These are phyloP conservation scores for Phanerodontia chrysosporium DNA, from an alignment of 768 basidiomycete species.

Conservation along the genomic window DNA sequence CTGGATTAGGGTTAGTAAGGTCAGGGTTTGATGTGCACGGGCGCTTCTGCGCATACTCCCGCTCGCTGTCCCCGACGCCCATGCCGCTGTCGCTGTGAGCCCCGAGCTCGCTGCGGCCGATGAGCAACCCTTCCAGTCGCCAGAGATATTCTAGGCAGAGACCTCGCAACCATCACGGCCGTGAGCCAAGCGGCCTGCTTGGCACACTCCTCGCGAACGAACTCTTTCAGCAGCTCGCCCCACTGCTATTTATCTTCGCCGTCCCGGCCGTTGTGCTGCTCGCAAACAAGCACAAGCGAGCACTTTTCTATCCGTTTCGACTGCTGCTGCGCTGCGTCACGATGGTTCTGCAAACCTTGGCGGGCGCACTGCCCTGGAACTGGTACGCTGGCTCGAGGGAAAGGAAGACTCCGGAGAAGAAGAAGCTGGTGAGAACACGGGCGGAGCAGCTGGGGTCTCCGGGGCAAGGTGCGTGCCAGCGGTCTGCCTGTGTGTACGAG, in stretches of 20 bases:
- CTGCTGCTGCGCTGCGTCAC: slow-evolving; percentile 20
- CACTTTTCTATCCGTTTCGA: background rate
- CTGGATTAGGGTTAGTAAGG: background rate
- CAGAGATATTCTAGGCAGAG: background rate
- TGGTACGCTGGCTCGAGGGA: slow-evolving; percentile 38
- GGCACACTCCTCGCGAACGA: slow-evolving; percentile 11
- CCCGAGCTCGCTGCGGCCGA: background rate
- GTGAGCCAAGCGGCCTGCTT: background rate
- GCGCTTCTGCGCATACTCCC: background rate
- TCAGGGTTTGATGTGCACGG: background rate
- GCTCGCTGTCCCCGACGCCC: slow-evolving; percentile 1
- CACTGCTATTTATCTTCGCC: slow-evolving; percentile 49
- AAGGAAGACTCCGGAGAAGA: slow-evolving; percentile 33
- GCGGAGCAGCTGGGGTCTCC: slow-evolving; percentile 49
- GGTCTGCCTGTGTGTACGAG: background rate
- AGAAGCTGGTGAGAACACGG: slow-evolving; percentile 46
- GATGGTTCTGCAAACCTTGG: slow-evolving; percentile 59
- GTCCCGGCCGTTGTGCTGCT: slow-evolving; percentile 34
- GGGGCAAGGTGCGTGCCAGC: slow-evolving; percentile 1
- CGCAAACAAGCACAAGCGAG: slow-evolving; percentile 23
- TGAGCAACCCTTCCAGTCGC: background rate
- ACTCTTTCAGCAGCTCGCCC: slow-evolving; percentile 52
- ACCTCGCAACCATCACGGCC: background rate
- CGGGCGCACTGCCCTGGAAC: slow-evolving; percentile 58
- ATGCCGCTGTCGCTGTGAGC: slow-evolving; percentile 5